These are phyloP conservation scores for Bryopsis sp. DNA, from an alignment of 139 green algal species.

Conservation along the genomic window DNA sequence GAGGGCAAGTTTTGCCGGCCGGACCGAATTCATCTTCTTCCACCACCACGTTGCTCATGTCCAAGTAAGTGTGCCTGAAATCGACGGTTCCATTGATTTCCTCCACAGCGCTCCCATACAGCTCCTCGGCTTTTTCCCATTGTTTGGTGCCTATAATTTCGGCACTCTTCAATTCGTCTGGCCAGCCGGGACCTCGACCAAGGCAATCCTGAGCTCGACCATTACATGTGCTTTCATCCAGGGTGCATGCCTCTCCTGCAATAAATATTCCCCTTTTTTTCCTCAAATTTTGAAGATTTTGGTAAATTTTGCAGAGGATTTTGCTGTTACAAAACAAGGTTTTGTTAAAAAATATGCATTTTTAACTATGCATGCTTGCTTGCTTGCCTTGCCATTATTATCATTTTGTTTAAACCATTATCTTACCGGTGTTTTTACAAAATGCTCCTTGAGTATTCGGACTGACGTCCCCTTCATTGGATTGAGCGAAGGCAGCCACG, in stretches of 20 bases:
- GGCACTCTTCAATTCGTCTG: constrained; percentile 53
- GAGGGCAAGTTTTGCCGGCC: constrained; percentile 47
- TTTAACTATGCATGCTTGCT: too few species aligned
- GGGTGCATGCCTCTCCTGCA: constrained; percentile 52
- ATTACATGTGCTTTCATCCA: constrained; percentile 52
- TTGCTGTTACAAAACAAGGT: too few species aligned
- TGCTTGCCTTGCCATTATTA: too few species aligned
- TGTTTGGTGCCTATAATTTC: constrained; percentile 56
- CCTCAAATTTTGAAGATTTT: not conserved
- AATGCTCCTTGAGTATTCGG: constrained; percentile 66
- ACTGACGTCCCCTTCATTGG: constrained; percentile 65
- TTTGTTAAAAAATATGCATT: too few species aligned
- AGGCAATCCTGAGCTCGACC: constrained; percentile 65
- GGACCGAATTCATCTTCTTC: constrained; percentile 25
- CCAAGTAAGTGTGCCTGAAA: constrained; percentile 54
- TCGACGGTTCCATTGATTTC: constrained; percentile 45
- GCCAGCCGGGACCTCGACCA: constrained; percentile 55
- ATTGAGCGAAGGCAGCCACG: constrained; percentile 69
- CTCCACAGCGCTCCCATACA: constrained; percentile 29
- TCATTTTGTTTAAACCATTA: too few species aligned
- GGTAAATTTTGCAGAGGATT: too few species aligned
- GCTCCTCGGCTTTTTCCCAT: constrained; percentile 37
- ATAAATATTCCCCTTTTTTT: not conserved
- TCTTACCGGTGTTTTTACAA: constrained; percentile 62
- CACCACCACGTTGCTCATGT: constrained; percentile 57